Evolutionary conservation across 306 rosid genomes (phyloP), one percentile per base, ranked within the genome.

Genomic region (Biancaea sappan): DNA sequence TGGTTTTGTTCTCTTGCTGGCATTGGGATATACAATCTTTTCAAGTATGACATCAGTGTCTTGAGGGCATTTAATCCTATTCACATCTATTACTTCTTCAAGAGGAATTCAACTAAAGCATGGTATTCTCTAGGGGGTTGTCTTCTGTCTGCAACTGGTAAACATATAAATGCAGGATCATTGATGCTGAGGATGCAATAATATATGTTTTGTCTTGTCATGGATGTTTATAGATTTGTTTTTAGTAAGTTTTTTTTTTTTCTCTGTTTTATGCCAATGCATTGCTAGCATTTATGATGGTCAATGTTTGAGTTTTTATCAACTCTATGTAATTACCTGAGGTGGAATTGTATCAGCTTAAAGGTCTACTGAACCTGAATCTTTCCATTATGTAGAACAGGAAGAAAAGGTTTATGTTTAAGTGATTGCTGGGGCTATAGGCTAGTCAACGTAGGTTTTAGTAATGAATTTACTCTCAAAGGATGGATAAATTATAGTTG

Each of bases 71-170:
- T 94, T 73, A 94, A 94, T 86, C 98, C 98, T 74, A 81, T 89
- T 73, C 84, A 94, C 80, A 91, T 94, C 29, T 91, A 89, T 74
- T 91, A 89, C 82, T 94, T 88, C 85, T 94, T 94, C 77, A 58
- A 82, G 84, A 91, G 98, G 92, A 88, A 94, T 85, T 81, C 98
- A 67, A 89, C 85, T 58, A 94, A 91, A 80, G 98, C 97, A 32
- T 94, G 97, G 96, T 94, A 89, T 80, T 71, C 94, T 81, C 97
- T 94, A 57, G 98, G 96, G 78, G 98, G 98, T 51, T 94, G 98
- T 85, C 82, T 94, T 78, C 88, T 94, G 35, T 94, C 96, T 82
- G 98, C 97, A 74, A 90, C 97, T 69, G 96, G 97, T 91, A 85
- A 87, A 65, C 62, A 53, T 62, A 38, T 63, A 44, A 22, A 40